Evolutionary conservation across 179 eudicot species (phyloP).

Genomic region (Actinidia arguta): DNA sequence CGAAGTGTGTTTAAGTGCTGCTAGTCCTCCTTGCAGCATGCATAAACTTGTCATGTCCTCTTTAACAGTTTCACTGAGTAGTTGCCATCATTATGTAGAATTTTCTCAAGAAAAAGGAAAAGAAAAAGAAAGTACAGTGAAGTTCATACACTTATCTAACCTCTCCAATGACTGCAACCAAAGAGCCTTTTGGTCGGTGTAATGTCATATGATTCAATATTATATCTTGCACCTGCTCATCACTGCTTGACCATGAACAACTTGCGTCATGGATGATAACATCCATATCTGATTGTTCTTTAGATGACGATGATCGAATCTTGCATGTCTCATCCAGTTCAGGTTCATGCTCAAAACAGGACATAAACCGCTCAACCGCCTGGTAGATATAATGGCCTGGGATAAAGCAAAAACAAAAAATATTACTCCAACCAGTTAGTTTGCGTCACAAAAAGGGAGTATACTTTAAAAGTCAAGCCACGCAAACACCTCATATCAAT

Average conservation of each 20-base stretch:
- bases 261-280: constrained; percentile 66
- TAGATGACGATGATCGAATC: constrained; percentile 38
- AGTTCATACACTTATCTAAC: constrained; percentile 37
- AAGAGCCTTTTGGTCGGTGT: constrained; percentile 69
- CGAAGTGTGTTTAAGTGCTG: too few relatives aligned
- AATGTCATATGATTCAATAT: constrained; percentile 63
- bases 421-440: constrained; percentile 8
- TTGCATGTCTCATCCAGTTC: constrained; percentile 24
- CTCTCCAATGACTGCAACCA: constrained; percentile 92
- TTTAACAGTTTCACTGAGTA: too few relatives aligned
- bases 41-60: too few relatives aligned
- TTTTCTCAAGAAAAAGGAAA: not conserved
- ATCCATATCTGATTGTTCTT: constrained; percentile 49
- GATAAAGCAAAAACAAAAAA: constrained; percentile 14
- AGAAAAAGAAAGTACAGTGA: not conserved
- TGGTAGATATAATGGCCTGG: constrained; percentile 82
- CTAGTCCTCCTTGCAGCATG: too few relatives aligned
- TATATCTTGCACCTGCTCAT: constrained; percentile 42
- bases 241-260: constrained; percentile 78
- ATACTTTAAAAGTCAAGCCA: constrained; percentile 10
- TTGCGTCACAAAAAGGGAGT: not conserved
- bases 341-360: constrained; percentile 56
- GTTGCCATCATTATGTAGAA: not conserved
- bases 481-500: constrained; percentile 82
- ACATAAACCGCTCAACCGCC: constrained; percentile 85